A percentile compares a stretch with the other conserved stretches of the same genome.
Conservation (phyloP, 805 yeast species). For the Nakazawaea wyomingensis region DNA sequence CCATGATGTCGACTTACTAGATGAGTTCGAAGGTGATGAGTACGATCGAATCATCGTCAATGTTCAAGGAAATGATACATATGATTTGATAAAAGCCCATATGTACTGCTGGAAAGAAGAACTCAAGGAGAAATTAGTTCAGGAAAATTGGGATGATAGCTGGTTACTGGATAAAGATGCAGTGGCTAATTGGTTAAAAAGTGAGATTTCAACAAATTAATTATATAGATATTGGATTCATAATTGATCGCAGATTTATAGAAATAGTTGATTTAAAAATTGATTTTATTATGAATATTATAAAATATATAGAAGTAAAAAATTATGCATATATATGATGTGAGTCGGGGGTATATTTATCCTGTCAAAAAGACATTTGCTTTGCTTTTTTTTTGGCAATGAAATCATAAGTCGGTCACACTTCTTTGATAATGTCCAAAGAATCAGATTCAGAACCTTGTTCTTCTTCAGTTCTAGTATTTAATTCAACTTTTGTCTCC, state of each 20-base stretch:
- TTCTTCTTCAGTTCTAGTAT: not conserved
- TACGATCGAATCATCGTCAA: slow-evolving; percentile 15
- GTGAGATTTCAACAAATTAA: no score
- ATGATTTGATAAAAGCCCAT: slow-evolving; percentile 8
- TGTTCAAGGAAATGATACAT: slow-evolving; percentile 9
- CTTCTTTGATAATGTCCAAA: slow-evolving; percentile 2
- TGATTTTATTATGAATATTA: no score
- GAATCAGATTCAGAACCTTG: not conserved
- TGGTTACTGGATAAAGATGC: slow-evolving; percentile 13
- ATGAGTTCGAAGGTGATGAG: slow-evolving; percentile 22
- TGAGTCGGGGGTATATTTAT: no score
- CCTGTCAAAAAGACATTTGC: no score
- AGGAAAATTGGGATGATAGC: slow-evolving; percentile 19
- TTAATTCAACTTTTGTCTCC: slow-evolving; percentile 7
- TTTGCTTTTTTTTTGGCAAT: no score
- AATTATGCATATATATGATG: no score
- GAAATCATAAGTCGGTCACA: not conserved
- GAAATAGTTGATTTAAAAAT: no score
- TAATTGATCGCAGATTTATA: slow-evolving; percentile 13
- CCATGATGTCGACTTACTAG: slow-evolving; percentile 16
- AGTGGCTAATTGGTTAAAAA: slow-evolving; percentile 17
- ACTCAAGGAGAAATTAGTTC: slow-evolving; percentile 9
- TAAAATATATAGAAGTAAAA: no score
- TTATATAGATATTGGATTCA: no score
- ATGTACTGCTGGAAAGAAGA: slow-evolving; percentile 18